These are phyloP conservation scores for Microbotryum intermedium DNA, from an alignment of 1,284 basidiomycete species.

Conservation along the genomic window DNA sequence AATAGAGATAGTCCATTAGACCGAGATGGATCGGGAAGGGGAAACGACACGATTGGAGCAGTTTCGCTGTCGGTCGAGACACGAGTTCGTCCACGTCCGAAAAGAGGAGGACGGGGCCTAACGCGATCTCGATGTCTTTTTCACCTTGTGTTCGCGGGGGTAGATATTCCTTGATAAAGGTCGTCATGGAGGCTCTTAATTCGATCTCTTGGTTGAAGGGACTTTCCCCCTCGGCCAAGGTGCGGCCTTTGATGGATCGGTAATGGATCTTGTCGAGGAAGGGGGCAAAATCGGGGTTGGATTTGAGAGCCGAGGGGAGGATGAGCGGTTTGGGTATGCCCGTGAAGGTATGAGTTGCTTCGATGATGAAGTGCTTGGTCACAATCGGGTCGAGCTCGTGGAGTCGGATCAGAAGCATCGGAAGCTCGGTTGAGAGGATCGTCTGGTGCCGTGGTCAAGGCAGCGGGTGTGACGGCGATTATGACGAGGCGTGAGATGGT, in stretches of 20 bases:
- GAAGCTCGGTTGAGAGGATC: slow-evolving; percentile 50
- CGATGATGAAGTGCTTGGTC: slow-evolving; percentile 57
- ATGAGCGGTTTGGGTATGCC: slow-evolving; percentile 52
- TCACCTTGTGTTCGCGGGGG: slow-evolving; percentile 45
- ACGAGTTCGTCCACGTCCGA: slow-evolving; percentile 64
- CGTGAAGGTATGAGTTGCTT: slow-evolving; percentile 56
- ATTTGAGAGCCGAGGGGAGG: slow-evolving; percentile 39
- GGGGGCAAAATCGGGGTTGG: slow-evolving; percentile 41
- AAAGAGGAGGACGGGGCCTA: slow-evolving; percentile 50
- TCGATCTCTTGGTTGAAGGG: slow-evolving; percentile 43
- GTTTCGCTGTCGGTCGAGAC: slow-evolving; percentile 48
- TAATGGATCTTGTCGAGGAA: slow-evolving; percentile 53
- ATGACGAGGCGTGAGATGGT: neutral
- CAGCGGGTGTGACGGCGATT: slow-evolving; percentile 1
- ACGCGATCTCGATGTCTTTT: slow-evolving; percentile 39
- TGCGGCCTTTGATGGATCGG: slow-evolving; percentile 20
- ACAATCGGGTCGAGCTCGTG: slow-evolving; percentile 56
- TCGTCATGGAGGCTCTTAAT: slow-evolving; percentile 36
- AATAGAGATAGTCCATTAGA: slow-evolving; percentile 57
- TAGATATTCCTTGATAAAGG: slow-evolving; percentile 11
- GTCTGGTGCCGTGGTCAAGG: slow-evolving; percentile 11
- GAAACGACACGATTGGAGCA: slow-evolving; percentile 55
- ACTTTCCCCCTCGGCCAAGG: slow-evolving; percentile 33
- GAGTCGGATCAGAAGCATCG: slow-evolving; percentile 59
- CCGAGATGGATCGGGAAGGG: slow-evolving; percentile 54